Base-by-base conservation (phyloP, 2,329 filamentous ascomycete species). In the Phaeosphaeriaceae sp. region DNA sequence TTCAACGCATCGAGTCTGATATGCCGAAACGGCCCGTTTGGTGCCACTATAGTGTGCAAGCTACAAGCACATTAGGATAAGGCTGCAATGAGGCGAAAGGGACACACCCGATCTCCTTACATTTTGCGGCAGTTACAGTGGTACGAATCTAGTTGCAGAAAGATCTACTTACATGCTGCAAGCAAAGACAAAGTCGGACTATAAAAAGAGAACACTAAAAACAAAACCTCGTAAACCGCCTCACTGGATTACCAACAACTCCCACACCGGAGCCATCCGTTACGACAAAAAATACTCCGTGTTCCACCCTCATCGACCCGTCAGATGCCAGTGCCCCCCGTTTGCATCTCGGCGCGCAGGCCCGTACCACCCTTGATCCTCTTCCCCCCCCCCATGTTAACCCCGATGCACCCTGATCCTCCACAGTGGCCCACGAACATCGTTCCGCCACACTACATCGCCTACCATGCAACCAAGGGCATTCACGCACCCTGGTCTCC, bases 21-120 rank as follows among this genome's bases (percentile, higher is more conserved):
- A 26, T 46, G 15, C 18, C 36, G 44, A 37, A 18, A 15, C 44
- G 23, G 44, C 13, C 21, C 23, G 23, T 26, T 39, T 30, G 16
- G 35, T 39, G 41, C 36, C 21, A 23, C 30, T 11, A 28, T 46
- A 28, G 12, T n/a, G 40, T 37, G 18, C 44, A 28, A 46, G 44
- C 39, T 46, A 29, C 36, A 46, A 37, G 44, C 39, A 46, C 44
- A 28, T 17, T 18, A 13, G 20, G 18, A 46, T 26, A 39, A 39
- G 26, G 43, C 20, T 46, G 36, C 17, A n/a, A 26, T 46, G 35
- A 34, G 15, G 17, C 23, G 33, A 12, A 38, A 34, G n/a, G 34
- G 13, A 32, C 16, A 17, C 15, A 37, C 16, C 18, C 12, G 13
- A 35, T 38, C 26, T 36, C 34, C 30, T 20, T 26, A 28, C 26